phyloP scores from a whole-genome alignment of 2,329 filamentous ascomycete genomes.

The Penicillium frequentans region DNA sequence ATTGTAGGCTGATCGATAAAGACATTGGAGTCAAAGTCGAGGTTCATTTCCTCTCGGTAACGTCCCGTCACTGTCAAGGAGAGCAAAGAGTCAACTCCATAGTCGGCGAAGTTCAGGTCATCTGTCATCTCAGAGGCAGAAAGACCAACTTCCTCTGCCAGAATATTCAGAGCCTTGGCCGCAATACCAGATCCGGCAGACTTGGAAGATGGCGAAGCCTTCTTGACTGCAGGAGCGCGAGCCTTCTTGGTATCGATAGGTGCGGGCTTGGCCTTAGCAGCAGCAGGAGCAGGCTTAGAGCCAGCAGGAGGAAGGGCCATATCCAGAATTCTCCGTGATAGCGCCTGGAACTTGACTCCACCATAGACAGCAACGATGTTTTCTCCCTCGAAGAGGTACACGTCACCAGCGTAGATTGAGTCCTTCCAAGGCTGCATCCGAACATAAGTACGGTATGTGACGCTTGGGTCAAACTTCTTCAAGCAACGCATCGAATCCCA shows the following conservation, averaged over 20 bases:
- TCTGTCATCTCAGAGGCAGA: conserved; percentile 60
- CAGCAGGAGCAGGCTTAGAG: conserved; percentile 18
- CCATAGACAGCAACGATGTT: conserved; percentile 56
- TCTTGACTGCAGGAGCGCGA: conserved; percentile 22
- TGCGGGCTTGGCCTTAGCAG: conserved; percentile 19
- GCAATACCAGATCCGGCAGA: conserved; percentile 32
- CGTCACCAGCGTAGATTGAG: conserved; percentile 60
- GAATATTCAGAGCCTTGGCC: conserved; percentile 38
- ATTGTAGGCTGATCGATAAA: conserved; percentile 63
- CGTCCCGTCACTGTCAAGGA: conserved; percentile 62
- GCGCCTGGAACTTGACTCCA: conserved; percentile 50
- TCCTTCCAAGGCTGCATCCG: conserved; percentile 56
- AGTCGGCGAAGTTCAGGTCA: conserved; percentile 61
- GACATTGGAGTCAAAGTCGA: conserved; percentile 59
- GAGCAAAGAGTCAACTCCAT: conserved; percentile 63
- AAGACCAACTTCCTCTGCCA: conserved; percentile 54
- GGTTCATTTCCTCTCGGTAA: conserved; percentile 61
- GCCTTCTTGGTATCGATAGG: conserved; percentile 30
- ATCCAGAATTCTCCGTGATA: conserved; percentile 43
- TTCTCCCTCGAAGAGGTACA: conserved; percentile 61
- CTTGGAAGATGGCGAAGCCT: conserved; percentile 28
- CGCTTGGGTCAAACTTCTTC: conserved; percentile 51
- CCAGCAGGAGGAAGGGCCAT: conserved; percentile 41
- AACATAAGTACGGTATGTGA: conserved; percentile 61
- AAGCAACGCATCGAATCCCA: conserved; percentile 61